Base-by-base conservation (phyloP, 179 eudicot genomes). In the Monotropa hypopitys region DNA sequence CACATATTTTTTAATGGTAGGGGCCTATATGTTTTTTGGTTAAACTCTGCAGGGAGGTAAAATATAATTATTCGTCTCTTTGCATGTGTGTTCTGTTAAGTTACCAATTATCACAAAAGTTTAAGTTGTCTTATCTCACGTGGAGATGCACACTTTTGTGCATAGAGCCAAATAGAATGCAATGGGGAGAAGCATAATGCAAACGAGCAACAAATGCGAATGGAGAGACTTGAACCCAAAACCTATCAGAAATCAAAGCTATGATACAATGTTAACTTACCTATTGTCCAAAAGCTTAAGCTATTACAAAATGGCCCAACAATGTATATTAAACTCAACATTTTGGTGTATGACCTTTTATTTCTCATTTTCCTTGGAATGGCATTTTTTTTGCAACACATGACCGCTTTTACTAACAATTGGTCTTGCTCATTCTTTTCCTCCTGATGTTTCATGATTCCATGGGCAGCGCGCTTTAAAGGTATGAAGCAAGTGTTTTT, bases 391-490 rank as follows among this genome's bases (percentile, higher is more conserved):
- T 56, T 40, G 10, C 57, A 40, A 23, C 77, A 13, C 67, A 56
- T 21, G 50, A 21, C 61, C 32, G 47, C 62, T 11, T 62, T 7
- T 72, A 23, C 67, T 73, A 40, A 80, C 73, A 45, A 45, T 65
- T 72, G 73, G 74, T 67, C 26, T 84, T 75, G 78, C 57, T 77
- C 70, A 42, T 69, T 77, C 74, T 66, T 81, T 43, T 79, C 74
- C 78, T 81, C 83, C 72, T 77, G 2, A 3, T 18, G 73, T 75
- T 51, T 32, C 75, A 78, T 81, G 80, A 72, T 77, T 63, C 76
- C 49, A 82, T 77, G 85, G 85, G 69, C 92, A 94, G 98, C 94
- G 97, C 74, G 90, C 98, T 71, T 67, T 94, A 81, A 94, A 94
- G 97, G 97, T 94, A 81, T 76, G 85, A 38, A 38, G 21, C 53